These are phyloP conservation scores for Saussurea involucrata DNA, from an alignment of 129 eudicot genomes.

Conservation along the genomic window DNA sequence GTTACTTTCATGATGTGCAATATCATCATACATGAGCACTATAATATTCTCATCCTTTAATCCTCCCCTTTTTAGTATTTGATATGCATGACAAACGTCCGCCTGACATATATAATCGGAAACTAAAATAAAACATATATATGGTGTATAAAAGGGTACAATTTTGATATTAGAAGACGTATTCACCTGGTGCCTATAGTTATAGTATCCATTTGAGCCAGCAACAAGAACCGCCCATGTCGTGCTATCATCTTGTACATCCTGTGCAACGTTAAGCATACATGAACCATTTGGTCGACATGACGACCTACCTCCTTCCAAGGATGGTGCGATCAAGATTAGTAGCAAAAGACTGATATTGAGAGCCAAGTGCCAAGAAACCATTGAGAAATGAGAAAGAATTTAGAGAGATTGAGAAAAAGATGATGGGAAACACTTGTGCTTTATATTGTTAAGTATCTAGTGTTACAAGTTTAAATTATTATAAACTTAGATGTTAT, in stretches of 20 bases:
- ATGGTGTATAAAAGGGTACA: neutral
- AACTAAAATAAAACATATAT: neutral
- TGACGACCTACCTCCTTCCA: conserved; percentile 11
- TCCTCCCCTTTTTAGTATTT: conserved; percentile 81
- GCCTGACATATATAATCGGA: conserved; percentile 45
- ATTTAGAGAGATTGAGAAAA: neutral
- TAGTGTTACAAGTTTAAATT: neutral
- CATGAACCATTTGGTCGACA: conserved; percentile 16
- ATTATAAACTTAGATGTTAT: neutral
- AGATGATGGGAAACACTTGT: neutral
- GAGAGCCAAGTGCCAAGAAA: conserved; percentile 5
- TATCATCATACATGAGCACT: conserved; percentile 90
- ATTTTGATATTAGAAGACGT: neutral
- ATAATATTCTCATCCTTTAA: conserved; percentile 74
- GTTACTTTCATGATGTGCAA: conserved; percentile 50
- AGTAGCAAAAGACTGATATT: conserved; percentile 20
- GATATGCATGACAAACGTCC: conserved; percentile 88
- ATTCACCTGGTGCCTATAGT: conserved; percentile 79
- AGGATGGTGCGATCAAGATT: conserved; percentile 12
- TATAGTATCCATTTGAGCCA: conserved; percentile 66
- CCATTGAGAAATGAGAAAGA: conserved; percentile 16
- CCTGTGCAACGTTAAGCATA: conserved; percentile 18
- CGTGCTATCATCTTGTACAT: conserved; percentile 21
- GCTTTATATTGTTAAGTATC: conserved; percentile 5
- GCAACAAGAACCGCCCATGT: conserved; percentile 96